Conservation (phyloP, 2,329 filamentous ascomycete species). For the Endoconidiophora polonica region DNA sequence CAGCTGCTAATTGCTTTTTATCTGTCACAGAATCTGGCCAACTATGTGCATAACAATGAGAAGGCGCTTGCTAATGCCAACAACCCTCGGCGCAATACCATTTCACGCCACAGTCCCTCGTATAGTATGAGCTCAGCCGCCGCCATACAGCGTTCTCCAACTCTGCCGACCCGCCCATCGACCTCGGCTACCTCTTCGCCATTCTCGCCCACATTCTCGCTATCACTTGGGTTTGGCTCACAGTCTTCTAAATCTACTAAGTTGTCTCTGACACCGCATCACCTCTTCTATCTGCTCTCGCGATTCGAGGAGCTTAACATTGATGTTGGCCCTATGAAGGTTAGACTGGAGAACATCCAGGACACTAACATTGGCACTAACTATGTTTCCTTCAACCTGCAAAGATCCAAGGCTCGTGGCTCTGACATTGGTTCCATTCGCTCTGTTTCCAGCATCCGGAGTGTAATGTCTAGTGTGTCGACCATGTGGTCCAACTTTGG, state of each 20-base stretch:
- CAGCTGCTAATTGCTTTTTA: slow-evolving; percentile 8
- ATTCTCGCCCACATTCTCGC: slow-evolving; percentile 70
- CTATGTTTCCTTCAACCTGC: slow-evolving; percentile 88
- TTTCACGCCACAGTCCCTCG: slow-evolving; percentile 51
- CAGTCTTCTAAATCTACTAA: slow-evolving; percentile 77
- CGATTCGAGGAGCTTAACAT: slow-evolving; percentile 88
- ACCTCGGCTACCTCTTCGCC: slow-evolving; percentile 54
- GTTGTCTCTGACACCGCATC: slow-evolving; percentile 82
- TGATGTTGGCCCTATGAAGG: slow-evolving; percentile 85
- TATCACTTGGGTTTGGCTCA: slow-evolving; percentile 73
- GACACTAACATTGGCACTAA: slow-evolving; percentile 72
- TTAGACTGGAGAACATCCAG: slow-evolving; percentile 86
- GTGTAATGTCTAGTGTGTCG: slow-evolving; percentile 94
- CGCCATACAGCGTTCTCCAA: slow-evolving; percentile 33
- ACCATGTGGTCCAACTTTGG: slow-evolving; percentile 81
- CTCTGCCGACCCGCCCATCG: slow-evolving; percentile 43
- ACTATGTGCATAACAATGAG: slow-evolving; percentile 93
- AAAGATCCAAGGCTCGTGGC: slow-evolving; percentile 60
- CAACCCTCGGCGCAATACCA: slow-evolving; percentile 61
- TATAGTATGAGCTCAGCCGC: slow-evolving; percentile 45
- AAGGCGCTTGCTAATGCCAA: slow-evolving; percentile 92
- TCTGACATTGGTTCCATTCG: slow-evolving; percentile 84
- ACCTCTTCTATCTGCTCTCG: slow-evolving; percentile 89
- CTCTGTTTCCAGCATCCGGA: slow-evolving; percentile 90
- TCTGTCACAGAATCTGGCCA: slow-evolving; percentile 64